Evolutionary conservation across 2,329 filamentous ascomycete genomes (phyloP).

Genomic region (Talaromyces sp.): DNA sequence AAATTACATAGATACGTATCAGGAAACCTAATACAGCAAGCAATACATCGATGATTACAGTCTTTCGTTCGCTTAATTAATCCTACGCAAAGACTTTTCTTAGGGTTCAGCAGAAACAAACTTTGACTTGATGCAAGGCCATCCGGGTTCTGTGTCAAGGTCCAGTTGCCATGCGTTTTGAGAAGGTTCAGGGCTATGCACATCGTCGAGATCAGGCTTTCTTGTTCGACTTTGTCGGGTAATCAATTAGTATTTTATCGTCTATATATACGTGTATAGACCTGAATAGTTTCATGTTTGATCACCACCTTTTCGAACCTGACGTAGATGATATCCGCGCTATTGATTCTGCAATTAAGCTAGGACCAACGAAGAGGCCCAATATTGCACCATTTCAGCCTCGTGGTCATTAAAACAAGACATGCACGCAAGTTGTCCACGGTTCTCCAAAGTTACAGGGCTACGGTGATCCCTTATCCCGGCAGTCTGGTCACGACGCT

Average conservation of each 20-base stretch:
- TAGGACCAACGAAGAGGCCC: not conserved
- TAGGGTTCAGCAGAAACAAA: not conserved
- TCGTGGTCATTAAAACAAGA: not conserved
- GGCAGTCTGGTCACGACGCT: not conserved
- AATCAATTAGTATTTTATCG: too few species aligned
- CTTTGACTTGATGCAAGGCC: not conserved
- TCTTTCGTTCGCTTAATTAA: not conserved
- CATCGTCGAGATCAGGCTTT: not conserved
- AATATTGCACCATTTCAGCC: not conserved
- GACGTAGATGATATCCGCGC: not conserved
- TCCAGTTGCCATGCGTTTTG: not conserved
- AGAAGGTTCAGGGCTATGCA: not conserved
- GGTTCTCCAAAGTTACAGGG: not conserved
- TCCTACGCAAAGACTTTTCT: not conserved
- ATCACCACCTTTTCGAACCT: not conserved
- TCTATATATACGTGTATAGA: not conserved
- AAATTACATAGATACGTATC: not conserved
- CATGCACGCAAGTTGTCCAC: not conserved
- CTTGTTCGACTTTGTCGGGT: not conserved
- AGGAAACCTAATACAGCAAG: too few species aligned
- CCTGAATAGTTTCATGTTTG: not conserved
- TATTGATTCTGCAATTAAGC: not conserved
- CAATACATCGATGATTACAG: not conserved
- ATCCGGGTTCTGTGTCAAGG: not conserved
- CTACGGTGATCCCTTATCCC: not conserved